Evolutionary conservation across 306 rosid genomes (phyloP).

Genomic region (Luffa acutangula): DNA sequence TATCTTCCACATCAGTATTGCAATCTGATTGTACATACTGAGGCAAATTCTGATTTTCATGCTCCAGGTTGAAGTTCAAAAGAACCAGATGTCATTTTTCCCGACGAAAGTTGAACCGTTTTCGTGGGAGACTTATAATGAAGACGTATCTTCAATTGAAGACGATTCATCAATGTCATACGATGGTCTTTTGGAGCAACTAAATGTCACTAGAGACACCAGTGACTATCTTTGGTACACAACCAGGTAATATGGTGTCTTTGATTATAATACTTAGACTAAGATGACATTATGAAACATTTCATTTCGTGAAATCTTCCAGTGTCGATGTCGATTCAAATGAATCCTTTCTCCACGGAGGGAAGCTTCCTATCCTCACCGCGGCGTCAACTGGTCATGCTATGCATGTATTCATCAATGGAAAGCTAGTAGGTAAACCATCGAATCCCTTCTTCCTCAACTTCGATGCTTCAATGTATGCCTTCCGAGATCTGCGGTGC

Average conservation of each 20-base stretch:
- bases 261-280: neutral
- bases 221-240: constrained; percentile 82
- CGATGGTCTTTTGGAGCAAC: constrained; percentile 63
- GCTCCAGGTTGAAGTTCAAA: constrained; percentile 46
- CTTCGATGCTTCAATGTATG: neutral
- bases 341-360: constrained; percentile 49
- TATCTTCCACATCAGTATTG: neutral
- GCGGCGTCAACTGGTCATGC: constrained; percentile 71
- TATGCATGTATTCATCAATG: constrained; percentile 68
- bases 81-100: constrained; percentile 5
- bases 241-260: constrained; percentile 44
- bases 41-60: neutral
- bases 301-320: constrained; percentile 9
- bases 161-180: constrained; percentile 24
- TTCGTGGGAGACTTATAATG: constrained; percentile 54
- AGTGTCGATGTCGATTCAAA: constrained; percentile 53
- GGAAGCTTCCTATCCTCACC: constrained; percentile 43
- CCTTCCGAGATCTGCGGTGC: neutral
- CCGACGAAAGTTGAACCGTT: constrained; percentile 19
- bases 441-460: neutral
- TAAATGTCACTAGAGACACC: constrained; percentile 52
- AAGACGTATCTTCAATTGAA: constrained; percentile 41
- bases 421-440: constrained; percentile 45
- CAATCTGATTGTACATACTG: neutral
- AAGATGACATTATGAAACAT: neutral